Base-by-base conservation (phyloP, 2,329 filamentous ascomycete genomes). In the Plectosphaerella sp. region DNA sequence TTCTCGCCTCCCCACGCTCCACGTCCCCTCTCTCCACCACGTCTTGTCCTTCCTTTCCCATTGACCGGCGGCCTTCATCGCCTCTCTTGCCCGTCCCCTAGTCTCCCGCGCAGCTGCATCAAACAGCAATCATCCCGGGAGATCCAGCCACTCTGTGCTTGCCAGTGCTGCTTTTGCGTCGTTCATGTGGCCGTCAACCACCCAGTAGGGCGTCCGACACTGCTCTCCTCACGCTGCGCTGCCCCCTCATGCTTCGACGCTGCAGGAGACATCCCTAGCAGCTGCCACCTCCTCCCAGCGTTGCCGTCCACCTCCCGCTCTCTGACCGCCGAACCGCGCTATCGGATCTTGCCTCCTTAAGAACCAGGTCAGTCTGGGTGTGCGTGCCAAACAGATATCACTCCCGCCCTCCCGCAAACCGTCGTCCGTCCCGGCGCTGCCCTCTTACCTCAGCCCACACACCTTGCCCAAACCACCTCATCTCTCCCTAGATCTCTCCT, bases 181-280 rank as follows among this genome's bases (percentile, higher is more conserved):
- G 18, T 18, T 11, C 41, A 15, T 18, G 18, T n/a, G 41, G 41
- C 18, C 10, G 41, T 12, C 18, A 20, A 43, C 18, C 41, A 18
- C 18, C 41, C 41, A 12, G n/a, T 43, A 43, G 16, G 41, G n/a
- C 37, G 37, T 37, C 41, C 41, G 16, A 16, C 11, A 43, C 36
- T 47, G 53, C 49, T 48, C 50, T 37, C 48, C 47, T 49, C 46
- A 49, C 47, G 42, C 54, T 53, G 47, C 47, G 42, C 52, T 53
- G 47, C 36, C 41, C 36, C 47, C 49, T 54, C 56, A 53, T 57
- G 56, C 54, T 52, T 57, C 46, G 45, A 54, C 45, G 54, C 54
- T 57, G 56, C 56, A 57, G 55, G 56, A 52, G 56, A 57, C 56
- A 52, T 33, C 28, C 28, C 28, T 56, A 56, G 56, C 52, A 54